Base-by-base conservation (phyloP, 306 rosid species). In the Alnus glutinosa region DNA sequence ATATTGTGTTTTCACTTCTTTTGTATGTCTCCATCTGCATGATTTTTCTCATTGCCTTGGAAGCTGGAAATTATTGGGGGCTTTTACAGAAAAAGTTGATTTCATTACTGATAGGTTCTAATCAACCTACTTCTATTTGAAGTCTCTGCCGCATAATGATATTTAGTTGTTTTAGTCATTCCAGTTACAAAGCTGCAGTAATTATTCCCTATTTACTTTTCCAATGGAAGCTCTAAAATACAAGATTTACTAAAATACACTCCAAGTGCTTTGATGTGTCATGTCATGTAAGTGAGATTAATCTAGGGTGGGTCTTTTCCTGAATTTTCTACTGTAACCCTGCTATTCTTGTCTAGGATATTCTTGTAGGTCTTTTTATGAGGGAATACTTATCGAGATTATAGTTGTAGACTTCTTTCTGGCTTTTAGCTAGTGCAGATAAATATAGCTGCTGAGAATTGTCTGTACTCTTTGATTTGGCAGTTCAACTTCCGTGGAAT, bases 401-500 rank as follows among this genome's bases (percentile, higher is more conserved):
- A 74, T 83, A 77, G 54, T 63, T 55, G 5, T 81, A 67, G 62
- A 28, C 55, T 78, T 79, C 36, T 55, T 80, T 57, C 42, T 52
- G 74, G 16, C 71, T 61, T 62, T 68, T 81, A 70, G 61, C 68
- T 62, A 52, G 52, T 73, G 75, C 77, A 68, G 18, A 82, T 50
- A 82, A 67, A 52, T 19, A 71, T 76, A 49, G 44, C 46, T 58
- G 74, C 87, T 87, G 78, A 79, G 77, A 82, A 76, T 73, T 42
- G 67, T 61, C 30, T 81, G 50, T 42, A 66, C 4, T 77, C 79
- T 80, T 86, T 86, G 58, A 84, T 90, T 88, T 88, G 89, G 79
- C 98, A 95, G 99, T 95, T 95, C 91, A 95, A 95, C 89, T 95
- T 95, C 77, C 98, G 97, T 59, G 99, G 99, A 81, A 95, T 95